Base-by-base conservation (phyloP, 495 filamentous ascomycete species). In the Hyaloscypha finlandica region DNA sequence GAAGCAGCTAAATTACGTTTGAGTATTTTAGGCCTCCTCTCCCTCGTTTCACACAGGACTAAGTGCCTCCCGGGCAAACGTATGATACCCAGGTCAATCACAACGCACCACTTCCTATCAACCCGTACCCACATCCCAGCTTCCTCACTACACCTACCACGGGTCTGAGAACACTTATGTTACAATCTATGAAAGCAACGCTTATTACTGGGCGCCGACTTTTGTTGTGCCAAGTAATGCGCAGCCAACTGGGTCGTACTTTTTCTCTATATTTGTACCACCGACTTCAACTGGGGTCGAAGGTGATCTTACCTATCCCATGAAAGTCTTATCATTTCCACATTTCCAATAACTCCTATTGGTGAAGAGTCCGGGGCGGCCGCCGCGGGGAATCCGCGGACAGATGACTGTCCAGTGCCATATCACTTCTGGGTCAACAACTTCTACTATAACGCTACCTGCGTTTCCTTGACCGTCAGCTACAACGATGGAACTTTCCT, bases 401-500 rank as follows among this genome's bases (percentile, higher is more conserved):
- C n/a, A 22, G 8, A n/a, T 2, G 19, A 48, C 35, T 62, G 59
- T 29, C 59, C 59, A 20, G 35, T 62, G 4, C 59, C 59, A 6
- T 48, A 31, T 12, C 14, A 48, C 14, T 62, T 48, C 25, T 8
- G 8, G 31, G 42, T 62, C 14, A 25, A 20, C 42, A 51, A 51
- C 39, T 62, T 62, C 59, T 8, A 20, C 14, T 48, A 8, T 37
- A 11, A 45, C 22, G 25, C 19, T 14, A 37, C 33, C 4, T 9
- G 2, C 4, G 59, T 51, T 62, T 62, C 59, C 5, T 31, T 62
- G 20, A 62, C 33, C 6, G 12, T 62, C n/a, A 29, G 11, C 8
- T 62, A 62, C 59, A 37, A 37, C 20, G 39, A 22, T 4, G 59
- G 59, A 11, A 62, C 42, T n/a, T 62, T 62, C 30, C 39, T 37